A percentile compares a stretch with the other conserved stretches of the same genome.
Evolutionary conservation across 2,329 filamentous ascomycete genomes (phyloP).

Genomic region (Blastomyces silverae): DNA sequence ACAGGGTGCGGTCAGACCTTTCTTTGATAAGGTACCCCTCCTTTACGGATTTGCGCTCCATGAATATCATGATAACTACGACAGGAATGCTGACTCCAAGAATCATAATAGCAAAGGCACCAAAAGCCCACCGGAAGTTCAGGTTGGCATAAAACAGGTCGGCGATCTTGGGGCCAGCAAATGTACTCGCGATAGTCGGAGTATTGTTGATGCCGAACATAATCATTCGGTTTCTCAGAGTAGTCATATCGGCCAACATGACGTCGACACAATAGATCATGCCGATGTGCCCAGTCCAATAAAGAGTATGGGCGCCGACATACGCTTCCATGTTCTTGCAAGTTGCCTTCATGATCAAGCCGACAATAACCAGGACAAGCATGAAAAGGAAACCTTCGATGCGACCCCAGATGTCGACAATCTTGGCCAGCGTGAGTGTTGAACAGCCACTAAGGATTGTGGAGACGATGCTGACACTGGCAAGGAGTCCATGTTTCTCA

Average conservation of each 20-base stretch:
- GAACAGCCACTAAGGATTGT: slow-evolving; percentile 49
- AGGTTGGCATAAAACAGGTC: slow-evolving; percentile 45
- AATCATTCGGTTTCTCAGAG: slow-evolving; percentile 52
- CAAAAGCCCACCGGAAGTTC: slow-evolving; percentile 59
- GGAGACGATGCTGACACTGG: slow-evolving; percentile 48
- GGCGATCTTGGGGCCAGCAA: slow-evolving; percentile 46
- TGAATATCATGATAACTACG: slow-evolving; percentile 47
- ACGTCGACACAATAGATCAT: slow-evolving; percentile 51
- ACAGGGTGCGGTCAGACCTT: background rate
- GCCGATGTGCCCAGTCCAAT: slow-evolving; percentile 50
- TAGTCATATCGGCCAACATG: slow-evolving; percentile 56
- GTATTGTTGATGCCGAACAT: slow-evolving; percentile 52
- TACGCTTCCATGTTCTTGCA: slow-evolving; percentile 17
- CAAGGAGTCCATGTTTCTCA: slow-evolving; percentile 45
- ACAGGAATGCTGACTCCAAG: slow-evolving; percentile 52
- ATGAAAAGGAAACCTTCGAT: slow-evolving; percentile 48
- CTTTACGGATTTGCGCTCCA: slow-evolving; percentile 49
- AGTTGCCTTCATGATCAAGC: slow-evolving; percentile 43
- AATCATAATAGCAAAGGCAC: slow-evolving; percentile 55
- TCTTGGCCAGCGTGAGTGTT: slow-evolving; percentile 53
- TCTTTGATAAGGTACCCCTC: background rate
- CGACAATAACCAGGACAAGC: slow-evolving; percentile 34
- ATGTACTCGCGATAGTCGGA: slow-evolving; percentile 41
- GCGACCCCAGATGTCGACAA: slow-evolving; percentile 54
- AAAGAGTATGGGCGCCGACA: slow-evolving; percentile 37